phyloP scores from a whole-genome alignment of 2,329 filamentous ascomycete genomes.

The Sphaerulina populicola region DNA sequence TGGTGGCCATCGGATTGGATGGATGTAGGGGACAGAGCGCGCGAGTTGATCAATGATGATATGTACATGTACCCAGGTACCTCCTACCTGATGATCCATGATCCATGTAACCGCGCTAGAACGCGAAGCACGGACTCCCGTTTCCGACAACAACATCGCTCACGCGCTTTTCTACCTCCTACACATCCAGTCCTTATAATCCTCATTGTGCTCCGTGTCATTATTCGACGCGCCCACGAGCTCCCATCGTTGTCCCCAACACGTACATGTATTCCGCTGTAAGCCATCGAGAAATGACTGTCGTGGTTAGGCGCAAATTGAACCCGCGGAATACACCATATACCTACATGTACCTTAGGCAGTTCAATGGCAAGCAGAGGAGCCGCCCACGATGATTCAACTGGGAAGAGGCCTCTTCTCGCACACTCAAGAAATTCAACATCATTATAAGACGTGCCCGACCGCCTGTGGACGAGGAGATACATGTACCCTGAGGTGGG shows the following conservation, averaged over 20 bases:
- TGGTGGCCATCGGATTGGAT: constrained; percentile 2
- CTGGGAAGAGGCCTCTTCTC: not conserved
- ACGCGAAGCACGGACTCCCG: not conserved
- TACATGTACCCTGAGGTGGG: no score
- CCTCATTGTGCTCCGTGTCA: not conserved
- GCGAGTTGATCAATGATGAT: no score
- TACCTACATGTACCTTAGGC: no score
- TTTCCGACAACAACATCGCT: no score
- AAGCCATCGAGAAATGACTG: not conserved
- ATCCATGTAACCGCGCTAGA: no score
- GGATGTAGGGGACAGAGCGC: not conserved
- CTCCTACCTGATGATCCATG: no score
- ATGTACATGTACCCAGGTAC: no score
- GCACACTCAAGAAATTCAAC: not conserved
- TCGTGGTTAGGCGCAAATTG: no score
- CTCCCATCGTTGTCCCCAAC: not conserved
- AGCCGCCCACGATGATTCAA: not conserved
- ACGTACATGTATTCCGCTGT: not conserved
- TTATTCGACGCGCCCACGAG: not conserved
- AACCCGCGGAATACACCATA: no score
- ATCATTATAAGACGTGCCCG: no score
- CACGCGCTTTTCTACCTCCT: not conserved
- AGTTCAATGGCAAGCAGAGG: not conserved
- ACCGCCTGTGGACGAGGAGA: no score
- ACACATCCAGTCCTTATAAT: not conserved